Evolutionary conservation across 768 basidiomycete species (phyloP).

Genomic region (Lentinula lateritia): DNA sequence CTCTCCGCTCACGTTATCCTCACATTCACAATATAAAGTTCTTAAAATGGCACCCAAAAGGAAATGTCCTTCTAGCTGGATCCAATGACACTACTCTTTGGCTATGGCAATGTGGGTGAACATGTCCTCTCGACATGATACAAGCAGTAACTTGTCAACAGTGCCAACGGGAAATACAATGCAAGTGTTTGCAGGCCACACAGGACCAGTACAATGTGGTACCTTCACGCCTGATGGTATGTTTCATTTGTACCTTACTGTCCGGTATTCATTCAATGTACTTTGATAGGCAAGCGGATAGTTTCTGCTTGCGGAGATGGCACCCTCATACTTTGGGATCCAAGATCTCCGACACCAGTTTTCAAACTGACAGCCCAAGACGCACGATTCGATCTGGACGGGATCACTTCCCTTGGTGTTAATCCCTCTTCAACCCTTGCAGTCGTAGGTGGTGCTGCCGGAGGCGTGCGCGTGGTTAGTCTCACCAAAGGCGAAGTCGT

Average conservation of each 20-base stretch:
- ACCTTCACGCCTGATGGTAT: slow-evolving; percentile 88
- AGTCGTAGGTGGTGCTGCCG: slow-evolving; percentile 82
- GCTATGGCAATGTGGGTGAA: slow-evolving; percentile 87
- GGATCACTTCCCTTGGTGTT: slow-evolving; percentile 82
- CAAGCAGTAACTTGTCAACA: slow-evolving; percentile 22
- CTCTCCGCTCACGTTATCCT: neutral
- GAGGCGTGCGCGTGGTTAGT: slow-evolving; percentile 83
- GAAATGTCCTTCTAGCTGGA: slow-evolving; percentile 81
- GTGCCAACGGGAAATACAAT: slow-evolving; percentile 94
- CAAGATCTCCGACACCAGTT: slow-evolving; percentile 66
- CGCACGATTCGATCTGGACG: slow-evolving; percentile 72
- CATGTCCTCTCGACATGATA: neutral
- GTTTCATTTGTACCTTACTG: slow-evolving; percentile 1
- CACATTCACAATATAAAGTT: slow-evolving; percentile 48
- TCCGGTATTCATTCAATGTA: neutral
- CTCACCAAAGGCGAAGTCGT: slow-evolving; percentile 83
- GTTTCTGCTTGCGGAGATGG: slow-evolving; percentile 83
- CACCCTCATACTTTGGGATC: slow-evolving; percentile 86
- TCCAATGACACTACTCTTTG: slow-evolving; percentile 92
- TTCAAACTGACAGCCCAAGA: slow-evolving; percentile 75
- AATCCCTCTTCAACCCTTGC: slow-evolving; percentile 87
- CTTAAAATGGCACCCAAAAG: slow-evolving; percentile 95
- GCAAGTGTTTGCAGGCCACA: slow-evolving; percentile 94
- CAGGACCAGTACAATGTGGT: slow-evolving; percentile 77
- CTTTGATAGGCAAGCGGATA: slow-evolving; percentile 69